A percentile compares a stretch with the other conserved stretches of the same genome.
Conservation (phyloP, 2,329 filamentous ascomycete species). For the Xylaria sp. region DNA sequence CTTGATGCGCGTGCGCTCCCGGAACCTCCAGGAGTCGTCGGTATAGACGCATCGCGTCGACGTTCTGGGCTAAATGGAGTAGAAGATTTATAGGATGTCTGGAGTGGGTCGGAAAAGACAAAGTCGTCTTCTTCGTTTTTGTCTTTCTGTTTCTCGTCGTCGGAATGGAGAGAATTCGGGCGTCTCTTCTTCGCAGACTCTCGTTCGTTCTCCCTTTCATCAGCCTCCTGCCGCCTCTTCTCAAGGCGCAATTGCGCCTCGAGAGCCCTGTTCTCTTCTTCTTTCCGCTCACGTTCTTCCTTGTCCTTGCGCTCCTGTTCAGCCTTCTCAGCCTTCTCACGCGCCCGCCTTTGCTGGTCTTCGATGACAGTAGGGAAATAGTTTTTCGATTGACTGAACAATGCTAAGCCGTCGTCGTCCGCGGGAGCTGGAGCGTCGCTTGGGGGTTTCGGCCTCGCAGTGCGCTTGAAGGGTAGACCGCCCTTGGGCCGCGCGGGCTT, state of each 20-base stretch:
- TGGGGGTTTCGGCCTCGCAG: slow-evolving; percentile 53
- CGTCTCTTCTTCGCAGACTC: slow-evolving; percentile 43
- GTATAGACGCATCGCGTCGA: slow-evolving; percentile 13
- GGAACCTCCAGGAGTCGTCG: slow-evolving; percentile 15
- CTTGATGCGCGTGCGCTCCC: slow-evolving; percentile 16
- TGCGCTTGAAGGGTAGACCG: slow-evolving; percentile 63
- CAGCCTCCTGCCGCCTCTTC: slow-evolving; percentile 12
- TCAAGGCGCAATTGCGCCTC: slow-evolving; percentile 30
- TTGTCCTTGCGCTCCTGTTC: slow-evolving; percentile 44
- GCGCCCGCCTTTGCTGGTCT: slow-evolving; percentile 51
- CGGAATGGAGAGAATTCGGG: slow-evolving; percentile 33
- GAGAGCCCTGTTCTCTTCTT: slow-evolving; percentile 32
- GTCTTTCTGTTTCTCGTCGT: slow-evolving; percentile 26
- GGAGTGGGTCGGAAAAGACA: slow-evolving; percentile 31
- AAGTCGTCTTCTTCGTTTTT: slow-evolving; percentile 34
- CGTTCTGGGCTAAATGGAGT: slow-evolving; percentile 31
- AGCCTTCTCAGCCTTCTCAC: slow-evolving; percentile 43
- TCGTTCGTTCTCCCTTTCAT: slow-evolving; percentile 17
- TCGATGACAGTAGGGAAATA: slow-evolving; percentile 60
- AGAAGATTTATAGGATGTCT: slow-evolving; percentile 39
- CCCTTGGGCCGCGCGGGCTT: slow-evolving; percentile 47
- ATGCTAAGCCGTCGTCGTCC: slow-evolving; percentile 55
- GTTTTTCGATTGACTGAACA: slow-evolving; percentile 63
- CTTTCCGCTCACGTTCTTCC: slow-evolving; percentile 36
- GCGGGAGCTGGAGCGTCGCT: slow-evolving; percentile 46